Conservation (phyloP, 1,284 basidiomycete species). For the Pseudozyma pruni region DNA sequence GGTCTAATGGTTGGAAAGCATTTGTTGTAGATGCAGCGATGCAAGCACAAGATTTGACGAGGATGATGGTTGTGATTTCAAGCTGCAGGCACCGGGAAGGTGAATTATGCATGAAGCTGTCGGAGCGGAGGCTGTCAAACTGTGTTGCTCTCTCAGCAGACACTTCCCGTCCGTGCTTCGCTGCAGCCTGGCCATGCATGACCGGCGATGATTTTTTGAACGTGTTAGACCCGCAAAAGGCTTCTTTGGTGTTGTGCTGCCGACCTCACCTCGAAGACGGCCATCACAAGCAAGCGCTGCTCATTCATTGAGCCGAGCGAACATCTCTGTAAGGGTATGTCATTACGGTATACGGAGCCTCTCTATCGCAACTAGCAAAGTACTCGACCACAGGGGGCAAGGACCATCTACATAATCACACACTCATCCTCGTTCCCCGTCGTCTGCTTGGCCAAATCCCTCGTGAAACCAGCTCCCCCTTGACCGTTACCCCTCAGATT, state of each 20-base stretch:
- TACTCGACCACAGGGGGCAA: too few species aligned
- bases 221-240: too few species aligned
- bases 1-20: background rate
- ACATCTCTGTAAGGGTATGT: too few species aligned
- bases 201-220: too few species aligned
- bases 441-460: conserved; percentile 58
- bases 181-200: background rate
- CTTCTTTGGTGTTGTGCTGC: too few species aligned
- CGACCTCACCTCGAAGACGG: too few species aligned
- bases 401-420: conserved; percentile 45
- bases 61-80: background rate
- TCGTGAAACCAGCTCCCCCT: conserved; percentile 56
- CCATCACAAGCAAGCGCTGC: too few species aligned
- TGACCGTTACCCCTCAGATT: conserved; percentile 73
- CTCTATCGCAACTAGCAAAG: too few species aligned
- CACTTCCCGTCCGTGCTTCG: conserved; percentile 1
- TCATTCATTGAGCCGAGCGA: too few species aligned
- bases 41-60: background rate
- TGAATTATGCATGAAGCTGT: conserved; percentile 8
- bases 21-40: too few species aligned
- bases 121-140: conserved; percentile 5
- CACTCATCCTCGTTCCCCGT: conserved; percentile 61
- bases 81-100: background rate
- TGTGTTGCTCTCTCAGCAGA: conserved; percentile 17
- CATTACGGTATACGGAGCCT: too few species aligned